A percentile compares a stretch with the other conserved stretches of the same genome.
Evolutionary conservation across 2,329 filamentous ascomycete species (phyloP).

Genomic region (Zalaria sp.): DNA sequence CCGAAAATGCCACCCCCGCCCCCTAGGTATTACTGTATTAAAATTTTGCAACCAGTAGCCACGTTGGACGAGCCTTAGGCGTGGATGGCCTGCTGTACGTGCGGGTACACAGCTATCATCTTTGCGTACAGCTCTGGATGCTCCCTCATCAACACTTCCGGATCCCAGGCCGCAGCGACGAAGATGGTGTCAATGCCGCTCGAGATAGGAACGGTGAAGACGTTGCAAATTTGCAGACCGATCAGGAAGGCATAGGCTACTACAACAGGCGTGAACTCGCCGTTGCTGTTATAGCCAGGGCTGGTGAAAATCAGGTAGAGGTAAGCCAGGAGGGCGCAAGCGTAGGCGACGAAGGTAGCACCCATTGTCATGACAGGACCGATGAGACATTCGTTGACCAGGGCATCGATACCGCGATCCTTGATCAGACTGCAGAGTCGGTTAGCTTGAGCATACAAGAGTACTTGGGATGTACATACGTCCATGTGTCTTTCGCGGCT

Average conservation of each 20-base stretch:
- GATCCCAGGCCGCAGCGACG: constrained; percentile 55
- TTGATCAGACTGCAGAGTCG: constrained; percentile 54
- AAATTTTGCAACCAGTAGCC: too few species aligned
- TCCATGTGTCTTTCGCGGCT: constrained; percentile 82
- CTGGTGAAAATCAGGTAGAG: constrained; percentile 73
- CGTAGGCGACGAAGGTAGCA: constrained; percentile 69
- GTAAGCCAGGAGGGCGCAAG: constrained; percentile 68
- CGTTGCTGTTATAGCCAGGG: constrained; percentile 59
- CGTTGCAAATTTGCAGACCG: constrained; percentile 75
- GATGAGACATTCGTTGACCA: constrained; percentile 79
- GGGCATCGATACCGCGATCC: constrained; percentile 76
- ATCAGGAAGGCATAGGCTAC: constrained; percentile 81
- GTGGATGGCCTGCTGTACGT: constrained; percentile 44
- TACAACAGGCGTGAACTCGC: constrained; percentile 60
- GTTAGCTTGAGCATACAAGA: constrained; percentile 3
- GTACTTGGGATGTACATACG: constrained; percentile 22
- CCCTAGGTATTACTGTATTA: too few species aligned
- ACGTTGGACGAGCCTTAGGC: constrained; percentile 4
- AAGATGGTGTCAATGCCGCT: constrained; percentile 90
- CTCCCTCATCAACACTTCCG: constrained; percentile 57
- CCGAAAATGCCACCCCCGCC: too few species aligned
- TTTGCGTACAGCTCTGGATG: constrained; percentile 69
- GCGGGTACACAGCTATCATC: constrained; percentile 71
- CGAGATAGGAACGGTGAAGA: constrained; percentile 77
- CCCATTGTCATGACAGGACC: constrained; percentile 38